Conservation (phyloP, 805 yeast species). For the Torulaspora quercuum region DNA sequence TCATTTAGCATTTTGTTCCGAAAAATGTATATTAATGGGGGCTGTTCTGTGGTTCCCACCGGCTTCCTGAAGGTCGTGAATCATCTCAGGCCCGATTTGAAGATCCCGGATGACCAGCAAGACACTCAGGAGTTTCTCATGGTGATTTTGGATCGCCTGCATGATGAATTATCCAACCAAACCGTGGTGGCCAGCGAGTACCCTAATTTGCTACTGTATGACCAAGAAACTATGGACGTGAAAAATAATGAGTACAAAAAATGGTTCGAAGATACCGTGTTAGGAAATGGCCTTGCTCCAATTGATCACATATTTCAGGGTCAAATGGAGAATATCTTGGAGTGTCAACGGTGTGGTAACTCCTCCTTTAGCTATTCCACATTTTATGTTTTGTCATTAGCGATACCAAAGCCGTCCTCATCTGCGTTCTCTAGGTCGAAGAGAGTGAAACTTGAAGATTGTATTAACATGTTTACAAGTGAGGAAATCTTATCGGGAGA, state of each 20-base stretch:
- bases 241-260: conserved; percentile 50
- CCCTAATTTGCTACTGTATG: conserved; percentile 39
- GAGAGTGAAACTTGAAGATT: conserved; percentile 52
- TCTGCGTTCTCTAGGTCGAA: conserved; percentile 31
- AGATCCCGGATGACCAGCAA: conserved; percentile 72
- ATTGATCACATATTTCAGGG: conserved; percentile 68
- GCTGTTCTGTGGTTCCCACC: conserved; percentile 60
- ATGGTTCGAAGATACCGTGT: conserved; percentile 55
- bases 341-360: conserved; percentile 63
- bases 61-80: conserved; percentile 54
- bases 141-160: conserved; percentile 62
- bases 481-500: conserved; percentile 67
- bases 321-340: conserved; percentile 61
- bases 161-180: conserved; percentile 55
- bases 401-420: conserved; percentile 46
- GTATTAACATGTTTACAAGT: conserved; percentile 57
- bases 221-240: conserved; percentile 27
- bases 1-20: conserved; percentile 53
- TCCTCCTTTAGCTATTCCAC: conserved; percentile 57
- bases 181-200: conserved; percentile 39
- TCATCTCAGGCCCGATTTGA: conserved; percentile 58
- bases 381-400: conserved; percentile 60
- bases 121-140: conserved; percentile 76
- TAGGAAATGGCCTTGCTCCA: conserved; percentile 62
- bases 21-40: conserved; percentile 57